Evolutionary conservation across 495 filamentous ascomycete genomes (phyloP).

Genomic region (Neurospora africana): DNA sequence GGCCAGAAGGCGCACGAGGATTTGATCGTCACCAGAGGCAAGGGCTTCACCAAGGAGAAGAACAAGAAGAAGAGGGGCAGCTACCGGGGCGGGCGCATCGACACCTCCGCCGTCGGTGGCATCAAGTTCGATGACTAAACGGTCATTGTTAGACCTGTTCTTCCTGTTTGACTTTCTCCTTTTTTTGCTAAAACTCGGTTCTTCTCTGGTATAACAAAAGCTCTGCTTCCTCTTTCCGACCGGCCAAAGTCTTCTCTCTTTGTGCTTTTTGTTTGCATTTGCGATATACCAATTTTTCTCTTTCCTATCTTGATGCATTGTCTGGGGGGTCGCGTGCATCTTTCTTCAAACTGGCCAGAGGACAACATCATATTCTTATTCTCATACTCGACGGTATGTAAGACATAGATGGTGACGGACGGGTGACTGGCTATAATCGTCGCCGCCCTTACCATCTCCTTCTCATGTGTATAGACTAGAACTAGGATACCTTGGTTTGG

Average conservation of each 20-base stretch:
- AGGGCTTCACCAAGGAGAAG: conserved; percentile 99
- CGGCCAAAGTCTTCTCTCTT: not conserved
- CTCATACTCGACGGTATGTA: not conserved
- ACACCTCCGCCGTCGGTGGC: conserved; percentile 58
- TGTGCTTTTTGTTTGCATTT: not conserved
- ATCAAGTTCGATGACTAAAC: conserved; percentile 79
- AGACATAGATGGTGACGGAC: not conserved
- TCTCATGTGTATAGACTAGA: not conserved
- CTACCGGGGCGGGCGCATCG: conserved; percentile 76
- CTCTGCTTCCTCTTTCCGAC: not conserved
- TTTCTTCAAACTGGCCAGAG: not conserved
- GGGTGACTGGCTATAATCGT: not conserved
- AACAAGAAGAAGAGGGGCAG: conserved; percentile 89
- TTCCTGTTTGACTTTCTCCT: not conserved
- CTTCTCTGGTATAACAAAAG: not conserved
- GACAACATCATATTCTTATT: not conserved
- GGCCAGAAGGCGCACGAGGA: conserved; percentile 79
- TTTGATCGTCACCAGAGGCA: conserved; percentile 81
- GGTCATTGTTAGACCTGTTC: not conserved
- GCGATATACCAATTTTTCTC: not conserved
- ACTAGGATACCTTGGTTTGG: not conserved
- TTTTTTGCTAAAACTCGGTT: not conserved
- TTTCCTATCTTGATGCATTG: not conserved
- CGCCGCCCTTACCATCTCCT: not conserved
- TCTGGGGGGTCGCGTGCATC: not conserved